Evolutionary conservation across 768 basidiomycete genomes (phyloP).

Genomic region (Tulasnella calospora): DNA sequence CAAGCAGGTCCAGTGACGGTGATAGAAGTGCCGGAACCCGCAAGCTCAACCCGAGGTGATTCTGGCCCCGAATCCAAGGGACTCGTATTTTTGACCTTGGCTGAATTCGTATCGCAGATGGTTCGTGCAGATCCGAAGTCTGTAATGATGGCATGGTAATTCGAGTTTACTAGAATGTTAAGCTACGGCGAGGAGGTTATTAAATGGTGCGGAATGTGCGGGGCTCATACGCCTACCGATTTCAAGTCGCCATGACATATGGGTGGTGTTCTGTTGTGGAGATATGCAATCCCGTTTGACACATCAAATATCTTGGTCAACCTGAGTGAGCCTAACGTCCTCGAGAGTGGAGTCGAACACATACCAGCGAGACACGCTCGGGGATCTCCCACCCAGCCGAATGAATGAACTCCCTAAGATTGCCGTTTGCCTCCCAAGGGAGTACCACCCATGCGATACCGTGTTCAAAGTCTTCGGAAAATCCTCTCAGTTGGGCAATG

Average conservation of each 20-base stretch:
- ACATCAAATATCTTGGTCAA: neutral
- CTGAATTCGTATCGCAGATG: neutral
- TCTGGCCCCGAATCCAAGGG: no score
- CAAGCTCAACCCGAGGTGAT: neutral
- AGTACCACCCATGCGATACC: neutral
- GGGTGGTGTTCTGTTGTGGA: neutral
- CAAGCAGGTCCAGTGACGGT: neutral
- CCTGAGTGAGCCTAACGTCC: no score
- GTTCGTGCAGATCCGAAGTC: neutral
- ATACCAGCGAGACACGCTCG: neutral
- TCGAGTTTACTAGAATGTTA: neutral
- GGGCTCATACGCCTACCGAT: neutral
- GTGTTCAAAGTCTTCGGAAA: neutral
- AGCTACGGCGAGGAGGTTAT: neutral
- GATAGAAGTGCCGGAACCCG: neutral
- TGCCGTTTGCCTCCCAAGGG: neutral
- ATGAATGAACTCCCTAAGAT: neutral
- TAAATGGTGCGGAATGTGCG: neutral
- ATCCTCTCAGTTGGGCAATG: neutral
- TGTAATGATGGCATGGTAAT: neutral
- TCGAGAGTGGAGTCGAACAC: neutral
- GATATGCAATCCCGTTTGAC: neutral
- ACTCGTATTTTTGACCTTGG: neutral
- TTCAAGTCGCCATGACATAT: constrained; percentile 1
- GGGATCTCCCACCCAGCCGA: neutral